A percentile compares a stretch with the other conserved stretches of the same genome.
phyloP scores from a whole-genome alignment of 495 filamentous ascomycete species.

The Oleoguttula mirabilis region DNA sequence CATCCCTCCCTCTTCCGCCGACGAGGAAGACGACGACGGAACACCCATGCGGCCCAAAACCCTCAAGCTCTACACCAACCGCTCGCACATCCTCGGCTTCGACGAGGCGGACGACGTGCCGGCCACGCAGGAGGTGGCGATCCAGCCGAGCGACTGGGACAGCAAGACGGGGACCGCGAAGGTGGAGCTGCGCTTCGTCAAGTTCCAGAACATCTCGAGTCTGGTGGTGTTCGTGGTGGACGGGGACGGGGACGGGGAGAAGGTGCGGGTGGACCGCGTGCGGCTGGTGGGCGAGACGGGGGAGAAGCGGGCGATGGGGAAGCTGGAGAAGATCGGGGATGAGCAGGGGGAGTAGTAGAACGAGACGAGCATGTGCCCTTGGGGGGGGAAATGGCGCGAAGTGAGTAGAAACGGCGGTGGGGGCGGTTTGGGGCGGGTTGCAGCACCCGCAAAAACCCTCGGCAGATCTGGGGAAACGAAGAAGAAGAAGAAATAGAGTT shows the following conservation, averaged over 20 bases:
- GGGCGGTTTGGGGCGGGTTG: too few relatives aligned
- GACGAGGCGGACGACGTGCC: constrained; percentile 83
- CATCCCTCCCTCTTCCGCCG: constrained; percentile 38
- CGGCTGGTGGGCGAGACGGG: constrained; percentile 84
- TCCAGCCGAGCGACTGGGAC: constrained; percentile 75
- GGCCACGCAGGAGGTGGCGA: constrained; percentile 61
- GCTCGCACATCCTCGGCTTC: constrained; percentile 78
- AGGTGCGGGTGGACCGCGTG: constrained; percentile 73
- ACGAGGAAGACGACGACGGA: constrained; percentile 23
- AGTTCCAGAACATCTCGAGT: constrained; percentile 85
- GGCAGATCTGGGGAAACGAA: too few relatives aligned
- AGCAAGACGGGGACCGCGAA: constrained; percentile 68
- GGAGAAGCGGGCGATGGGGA: constrained; percentile 83
- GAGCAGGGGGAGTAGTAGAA: constrained; percentile 32
- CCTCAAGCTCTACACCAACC: constrained; percentile 74
- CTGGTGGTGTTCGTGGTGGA: constrained; percentile 82
- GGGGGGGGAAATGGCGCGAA: too few relatives aligned
- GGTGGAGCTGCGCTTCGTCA: constrained; percentile 78
- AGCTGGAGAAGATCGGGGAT: constrained; percentile 89
- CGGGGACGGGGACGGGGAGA: constrained; percentile 75
- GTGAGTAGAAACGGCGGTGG: too few relatives aligned
- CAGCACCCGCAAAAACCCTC: too few relatives aligned
- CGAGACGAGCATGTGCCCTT: too few relatives aligned
- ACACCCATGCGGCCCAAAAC: constrained; percentile 69
- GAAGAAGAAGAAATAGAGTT: too few relatives aligned